phyloP scores from a whole-genome alignment of 257 asterid species.

The Salvia hispanica region DNA sequence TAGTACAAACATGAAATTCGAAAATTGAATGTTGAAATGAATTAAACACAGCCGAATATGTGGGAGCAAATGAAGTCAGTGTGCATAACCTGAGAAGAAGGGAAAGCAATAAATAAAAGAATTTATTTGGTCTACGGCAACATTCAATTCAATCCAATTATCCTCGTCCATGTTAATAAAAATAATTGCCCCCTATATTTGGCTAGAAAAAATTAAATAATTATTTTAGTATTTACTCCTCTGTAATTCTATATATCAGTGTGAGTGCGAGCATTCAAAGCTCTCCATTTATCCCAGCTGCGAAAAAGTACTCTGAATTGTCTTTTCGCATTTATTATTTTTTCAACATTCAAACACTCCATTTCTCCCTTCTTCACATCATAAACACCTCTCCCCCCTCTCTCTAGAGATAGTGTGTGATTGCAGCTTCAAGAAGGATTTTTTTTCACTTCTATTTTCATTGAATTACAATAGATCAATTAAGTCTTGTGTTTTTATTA shows the following conservation, averaged over 20 bases:
- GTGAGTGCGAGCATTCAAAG: slow-evolving; percentile 48
- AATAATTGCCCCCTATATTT: slow-evolving; percentile 32
- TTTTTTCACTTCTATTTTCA: not conserved
- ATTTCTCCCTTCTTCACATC: slow-evolving; percentile 28
- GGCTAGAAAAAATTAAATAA: slow-evolving; percentile 6
- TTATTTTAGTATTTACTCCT: not conserved
- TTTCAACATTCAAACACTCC: slow-evolving; percentile 29
- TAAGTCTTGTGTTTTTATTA: not conserved
- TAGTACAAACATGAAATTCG: not conserved
- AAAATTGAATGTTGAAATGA: not conserved
- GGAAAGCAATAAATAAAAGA: slow-evolving; percentile 51
- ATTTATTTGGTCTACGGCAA: slow-evolving; percentile 28
- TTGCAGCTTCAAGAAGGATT: not conserved
- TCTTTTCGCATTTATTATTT: slow-evolving; percentile 51
- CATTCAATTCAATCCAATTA: slow-evolving; percentile 45
- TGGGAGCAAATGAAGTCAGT: slow-evolving; percentile 22
- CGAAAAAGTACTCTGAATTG: slow-evolving; percentile 39
- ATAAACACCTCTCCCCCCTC: not conserved
- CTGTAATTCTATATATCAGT: slow-evolving; percentile 34
- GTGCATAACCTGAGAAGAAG: slow-evolving; percentile 36
- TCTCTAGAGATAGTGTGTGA: not conserved
- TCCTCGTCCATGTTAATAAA: slow-evolving; percentile 51
- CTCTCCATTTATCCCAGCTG: slow-evolving; percentile 37
- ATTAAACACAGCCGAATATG: not conserved
- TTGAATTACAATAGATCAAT: not conserved